These are phyloP conservation scores for Deakozyma indianensis DNA, from an alignment of 805 yeast genomes.

Conservation along the genomic window DNA sequence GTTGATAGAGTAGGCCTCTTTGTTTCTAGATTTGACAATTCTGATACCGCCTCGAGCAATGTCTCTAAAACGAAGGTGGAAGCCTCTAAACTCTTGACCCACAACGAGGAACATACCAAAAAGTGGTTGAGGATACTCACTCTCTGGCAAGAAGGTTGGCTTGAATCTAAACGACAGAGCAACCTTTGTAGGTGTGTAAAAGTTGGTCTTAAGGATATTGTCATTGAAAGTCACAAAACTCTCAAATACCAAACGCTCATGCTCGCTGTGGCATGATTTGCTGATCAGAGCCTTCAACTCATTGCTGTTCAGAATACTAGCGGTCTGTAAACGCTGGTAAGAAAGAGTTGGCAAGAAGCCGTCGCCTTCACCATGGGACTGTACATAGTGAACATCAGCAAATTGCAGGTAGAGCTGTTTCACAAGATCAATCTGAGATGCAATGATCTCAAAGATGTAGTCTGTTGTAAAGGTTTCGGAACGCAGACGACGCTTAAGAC, in stretches of 20 bases:
- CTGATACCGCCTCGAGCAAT: conserved; percentile 98
- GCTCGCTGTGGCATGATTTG: conserved; percentile 60
- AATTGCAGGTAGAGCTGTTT: conserved; percentile 79
- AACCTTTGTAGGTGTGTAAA: conserved; percentile 84
- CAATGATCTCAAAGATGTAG: conserved; percentile 65
- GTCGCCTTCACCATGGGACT: conserved; percentile 26
- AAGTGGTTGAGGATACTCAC: conserved; percentile 86
- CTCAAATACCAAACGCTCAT: conserved; percentile 64
- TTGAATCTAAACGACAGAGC: conserved; percentile 87
- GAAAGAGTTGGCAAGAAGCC: conserved; percentile 47
- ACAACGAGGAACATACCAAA: conserved; percentile 92
- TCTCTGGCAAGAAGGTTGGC: conserved; percentile 68
- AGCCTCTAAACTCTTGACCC: conserved; percentile 93
- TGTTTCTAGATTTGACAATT: conserved; percentile 75
- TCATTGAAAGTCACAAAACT: conserved; percentile 77
- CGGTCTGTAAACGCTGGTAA: conserved; percentile 69
- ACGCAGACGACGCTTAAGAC: conserved; percentile 77
- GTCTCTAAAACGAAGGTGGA: conserved; percentile 93
- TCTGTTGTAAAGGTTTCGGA: conserved; percentile 86
- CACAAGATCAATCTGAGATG: conserved; percentile 53
- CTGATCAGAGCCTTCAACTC: conserved; percentile 59
- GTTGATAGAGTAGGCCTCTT: conserved; percentile 74
- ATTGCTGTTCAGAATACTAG: conserved; percentile 57
- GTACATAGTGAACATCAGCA: conserved; percentile 79
- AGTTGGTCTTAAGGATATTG: conserved; percentile 82